Evolutionary conservation across 257 asterid genomes (phyloP), one percentile per base, ranked within the genome.

Genomic region (Solanum paucissectum): DNA sequence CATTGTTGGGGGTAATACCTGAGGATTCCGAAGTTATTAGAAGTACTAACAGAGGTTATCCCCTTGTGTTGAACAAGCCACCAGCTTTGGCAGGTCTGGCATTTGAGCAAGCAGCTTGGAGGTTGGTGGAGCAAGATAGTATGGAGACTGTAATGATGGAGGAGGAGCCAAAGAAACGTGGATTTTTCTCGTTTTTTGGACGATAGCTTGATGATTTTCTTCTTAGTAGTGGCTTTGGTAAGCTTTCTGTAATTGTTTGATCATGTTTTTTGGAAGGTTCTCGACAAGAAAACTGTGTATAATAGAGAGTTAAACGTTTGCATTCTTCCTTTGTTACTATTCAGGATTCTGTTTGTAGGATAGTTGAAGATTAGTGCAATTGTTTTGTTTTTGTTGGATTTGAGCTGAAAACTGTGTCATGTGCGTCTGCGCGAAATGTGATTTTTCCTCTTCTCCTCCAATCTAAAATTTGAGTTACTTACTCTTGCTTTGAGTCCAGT

Each of bases 111-210:
- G 99, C 99, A 0, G 99, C 99, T 0, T 97, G 99, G 99, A 91
- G 99, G 92, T 86, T 97, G 94, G 99, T 95, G 60, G 99, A 97
- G 93, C 99, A 97, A 93, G 99, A 97, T 88, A 97, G 95, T 88
- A 97, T 97, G 99, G 92, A 94, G 92, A 98, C 98, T 2, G 99
- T 97, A 49, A 92, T 97, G 98, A 75, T 95, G 93, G 99, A 97
- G 92, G 98, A 96, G 87, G 98, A 93, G 90, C 99, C 99, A 11
- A 97, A 97, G 92, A 97, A 96, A 75, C 94, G 96, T 2, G 99
- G 99, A 1, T 95, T 94, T 79, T 97, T 97, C 94, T 97, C 99
- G 0, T 97, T 96, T 84, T 97, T 97, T n/a, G 98, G 98, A 49
- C 90, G 96, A 87, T 97, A 92, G 92, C 60, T 4, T 73, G 46